A percentile compares a stretch with the other conserved stretches of the same genome.
These are phyloP conservation scores for Aspergillus felis DNA, from an alignment of 2,329 filamentous ascomycete species.

Conservation along the genomic window DNA sequence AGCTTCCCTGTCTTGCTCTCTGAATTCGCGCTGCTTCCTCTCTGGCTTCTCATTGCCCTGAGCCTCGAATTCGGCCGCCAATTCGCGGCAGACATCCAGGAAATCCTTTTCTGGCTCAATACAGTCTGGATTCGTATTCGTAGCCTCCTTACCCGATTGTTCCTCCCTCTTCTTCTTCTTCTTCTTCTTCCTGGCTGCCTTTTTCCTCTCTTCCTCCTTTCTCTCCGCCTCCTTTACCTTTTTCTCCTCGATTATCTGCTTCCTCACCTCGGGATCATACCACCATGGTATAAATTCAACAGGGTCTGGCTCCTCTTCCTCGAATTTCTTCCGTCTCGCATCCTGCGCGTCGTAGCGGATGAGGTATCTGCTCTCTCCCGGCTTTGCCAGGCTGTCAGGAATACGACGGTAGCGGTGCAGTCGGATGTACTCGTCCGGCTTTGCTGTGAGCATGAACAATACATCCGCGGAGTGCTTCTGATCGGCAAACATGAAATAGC, in stretches of 20 bases:
- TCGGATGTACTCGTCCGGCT: slow-evolving; percentile 10
- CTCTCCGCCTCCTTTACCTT: neutral
- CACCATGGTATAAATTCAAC: neutral
- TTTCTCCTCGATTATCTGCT: neutral
- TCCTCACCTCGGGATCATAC: neutral
- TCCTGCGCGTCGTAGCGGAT: neutral
- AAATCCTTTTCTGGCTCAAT: slow-evolving; percentile 12
- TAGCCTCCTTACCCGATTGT: neutral
- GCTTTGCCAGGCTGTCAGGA: neutral
- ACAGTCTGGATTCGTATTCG: neutral
- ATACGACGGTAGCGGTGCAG: slow-evolving; percentile 6
- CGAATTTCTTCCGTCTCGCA: neutral
- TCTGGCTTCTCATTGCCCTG: neutral
- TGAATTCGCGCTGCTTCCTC: neutral
- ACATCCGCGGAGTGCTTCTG: slow-evolving; percentile 1
- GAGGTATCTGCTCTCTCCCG: neutral
- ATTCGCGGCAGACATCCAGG: slow-evolving; percentile 1
- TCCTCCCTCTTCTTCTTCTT: neutral
- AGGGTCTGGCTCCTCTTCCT: neutral
- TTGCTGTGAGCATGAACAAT: slow-evolving; percentile 16
- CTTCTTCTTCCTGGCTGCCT: neutral
- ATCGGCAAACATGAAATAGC: neutral
- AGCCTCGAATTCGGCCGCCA: neutral
- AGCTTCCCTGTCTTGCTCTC: neutral
- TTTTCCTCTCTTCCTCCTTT: slow-evolving; percentile 2